Evolutionary conservation across 2,329 filamentous ascomycete genomes (phyloP).

Genomic region (Elsinoe necatrix): DNA sequence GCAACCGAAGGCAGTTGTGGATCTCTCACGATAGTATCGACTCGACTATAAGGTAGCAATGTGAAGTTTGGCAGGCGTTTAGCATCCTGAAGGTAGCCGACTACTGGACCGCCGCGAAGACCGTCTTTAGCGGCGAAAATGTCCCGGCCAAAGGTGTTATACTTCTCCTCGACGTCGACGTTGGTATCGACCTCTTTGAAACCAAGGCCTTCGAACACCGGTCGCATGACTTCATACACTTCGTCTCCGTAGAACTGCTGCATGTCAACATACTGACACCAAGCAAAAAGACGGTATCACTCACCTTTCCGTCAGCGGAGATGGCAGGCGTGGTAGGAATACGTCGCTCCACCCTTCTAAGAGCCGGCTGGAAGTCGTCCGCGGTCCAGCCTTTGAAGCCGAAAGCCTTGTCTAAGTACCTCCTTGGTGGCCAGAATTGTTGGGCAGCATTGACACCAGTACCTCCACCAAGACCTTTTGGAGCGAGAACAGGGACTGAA

Average conservation of each 20-base stretch:
- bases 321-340: background rate
- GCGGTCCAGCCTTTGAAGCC: conserved; percentile 7
- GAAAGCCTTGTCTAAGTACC: conserved; percentile 6
- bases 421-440: conserved; percentile 10
- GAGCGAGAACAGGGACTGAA: conserved; percentile 1
- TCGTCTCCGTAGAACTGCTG: conserved; percentile 1
- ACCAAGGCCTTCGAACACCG: background rate
- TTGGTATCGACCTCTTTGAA: conserved; percentile 4
- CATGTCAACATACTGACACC: background rate
- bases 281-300: background rate
- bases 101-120: conserved; percentile 43
- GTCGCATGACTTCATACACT: conserved; percentile 4
- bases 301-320: conserved; percentile 8
- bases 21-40: conserved; percentile 23
- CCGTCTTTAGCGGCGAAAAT: conserved; percentile 43
- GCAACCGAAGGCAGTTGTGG: conserved; percentile 36
- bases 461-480: conserved; percentile 2
- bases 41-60: conserved; percentile 37
- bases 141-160: conserved; percentile 42
- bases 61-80: conserved; percentile 36
- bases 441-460: conserved; percentile 11
- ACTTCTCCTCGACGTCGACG: conserved; percentile 30
- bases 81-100: conserved; percentile 44
- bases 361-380: conserved; percentile 9
- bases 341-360: background rate